These are phyloP conservation scores for Penicillium sp. DNA, from an alignment of 2,329 filamentous ascomycete genomes.

Conservation along the genomic window DNA sequence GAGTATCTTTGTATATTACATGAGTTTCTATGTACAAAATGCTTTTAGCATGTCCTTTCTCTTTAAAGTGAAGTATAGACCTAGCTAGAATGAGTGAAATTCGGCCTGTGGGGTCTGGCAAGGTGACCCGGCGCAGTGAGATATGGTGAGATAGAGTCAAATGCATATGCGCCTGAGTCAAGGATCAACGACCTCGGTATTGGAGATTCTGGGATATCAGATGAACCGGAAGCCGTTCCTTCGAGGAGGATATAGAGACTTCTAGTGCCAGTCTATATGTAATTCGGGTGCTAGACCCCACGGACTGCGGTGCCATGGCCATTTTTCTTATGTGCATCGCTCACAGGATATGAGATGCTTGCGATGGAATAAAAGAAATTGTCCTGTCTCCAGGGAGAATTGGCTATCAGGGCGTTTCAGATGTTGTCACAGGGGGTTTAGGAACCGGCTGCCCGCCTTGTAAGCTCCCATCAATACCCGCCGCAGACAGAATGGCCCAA, in stretches of 20 bases:
- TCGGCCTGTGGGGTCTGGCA: not conserved
- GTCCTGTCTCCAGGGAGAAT: not conserved
- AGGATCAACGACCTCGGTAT: not conserved
- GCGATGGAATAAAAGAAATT: not conserved
- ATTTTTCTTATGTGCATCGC: not conserved
- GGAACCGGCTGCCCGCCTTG: slow-evolving; percentile 17
- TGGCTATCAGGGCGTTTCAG: not conserved
- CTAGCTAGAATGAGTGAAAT: not conserved
- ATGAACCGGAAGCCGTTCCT: not conserved
- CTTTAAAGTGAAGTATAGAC: not conserved
- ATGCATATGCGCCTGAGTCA: no score
- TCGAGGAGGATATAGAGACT: not conserved
- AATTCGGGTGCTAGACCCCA: not conserved
- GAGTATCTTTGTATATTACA: no score
- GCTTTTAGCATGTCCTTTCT: not conserved
- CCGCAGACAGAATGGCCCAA: slow-evolving; percentile 64
- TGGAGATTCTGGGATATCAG: not conserved
- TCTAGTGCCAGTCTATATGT: not conserved
- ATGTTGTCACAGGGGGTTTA: not conserved
- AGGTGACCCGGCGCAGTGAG: not conserved
- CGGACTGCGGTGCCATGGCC: not conserved
- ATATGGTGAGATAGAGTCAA: not conserved
- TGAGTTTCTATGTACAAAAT: no score
- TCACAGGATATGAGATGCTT: not conserved
- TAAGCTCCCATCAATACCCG: slow-evolving; percentile 52